Percentiles rank a stretch among this genome's conserved stretches.
phyloP scores from a whole-genome alignment of 306 rosid species.

The Quercus cerris region DNA sequence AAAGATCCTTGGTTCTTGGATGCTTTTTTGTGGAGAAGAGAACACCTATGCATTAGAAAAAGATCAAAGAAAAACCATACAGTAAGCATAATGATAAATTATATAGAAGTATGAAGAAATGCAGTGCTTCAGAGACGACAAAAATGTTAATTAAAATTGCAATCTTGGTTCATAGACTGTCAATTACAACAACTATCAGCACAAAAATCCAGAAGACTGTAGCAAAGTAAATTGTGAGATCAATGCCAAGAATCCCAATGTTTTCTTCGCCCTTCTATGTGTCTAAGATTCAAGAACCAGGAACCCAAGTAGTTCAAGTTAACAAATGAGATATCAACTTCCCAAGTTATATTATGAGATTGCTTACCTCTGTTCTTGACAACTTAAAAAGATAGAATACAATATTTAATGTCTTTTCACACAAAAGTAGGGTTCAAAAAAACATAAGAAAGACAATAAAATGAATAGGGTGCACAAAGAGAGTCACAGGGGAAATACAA shows the following conservation, averaged over 20 bases:
- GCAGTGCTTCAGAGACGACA: background rate
- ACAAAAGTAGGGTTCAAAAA: background rate
- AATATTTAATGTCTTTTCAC: background rate
- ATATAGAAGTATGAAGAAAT: background rate
- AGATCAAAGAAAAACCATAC: background rate
- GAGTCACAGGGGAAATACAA: background rate
- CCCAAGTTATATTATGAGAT: background rate
- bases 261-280: background rate
- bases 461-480: background rate
- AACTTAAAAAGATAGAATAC: background rate
- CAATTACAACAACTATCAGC: background rate
- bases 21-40: constrained; percentile 90
- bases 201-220: background rate
- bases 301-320: background rate
- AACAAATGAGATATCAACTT: background rate
- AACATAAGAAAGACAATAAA: background rate
- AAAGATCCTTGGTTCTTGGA: constrained; percentile 90
- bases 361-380: background rate
- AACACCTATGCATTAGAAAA: constrained; percentile 61
- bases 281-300: background rate
- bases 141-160: background rate
- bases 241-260: background rate
- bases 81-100: background rate
- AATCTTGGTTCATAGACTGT: background rate
- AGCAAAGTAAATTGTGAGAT: background rate